phyloP scores from a whole-genome alignment of 805 yeast species.

The Candida ortonii region DNA sequence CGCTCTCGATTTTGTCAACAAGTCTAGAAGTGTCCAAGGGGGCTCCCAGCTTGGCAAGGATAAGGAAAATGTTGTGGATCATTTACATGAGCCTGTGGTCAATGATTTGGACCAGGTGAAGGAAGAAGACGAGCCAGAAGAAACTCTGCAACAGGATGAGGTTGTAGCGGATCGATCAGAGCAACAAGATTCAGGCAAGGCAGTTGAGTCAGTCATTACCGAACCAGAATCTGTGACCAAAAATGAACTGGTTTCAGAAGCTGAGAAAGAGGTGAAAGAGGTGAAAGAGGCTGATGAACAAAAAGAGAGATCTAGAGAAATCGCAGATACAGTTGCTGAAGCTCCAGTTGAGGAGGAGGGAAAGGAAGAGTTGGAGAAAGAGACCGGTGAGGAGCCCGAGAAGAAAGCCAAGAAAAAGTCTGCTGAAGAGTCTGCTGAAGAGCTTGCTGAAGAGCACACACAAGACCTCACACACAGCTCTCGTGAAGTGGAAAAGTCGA shows the following conservation, averaged over 20 bases:
- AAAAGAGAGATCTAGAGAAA: conserved; percentile 24
- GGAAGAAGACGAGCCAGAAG: conserved; percentile 11
- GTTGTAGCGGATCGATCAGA: background rate
- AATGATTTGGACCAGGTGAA: conserved; percentile 17
- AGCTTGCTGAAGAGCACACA: background rate
- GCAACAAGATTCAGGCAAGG: conserved; percentile 3
- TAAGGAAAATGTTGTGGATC: conserved; percentile 19
- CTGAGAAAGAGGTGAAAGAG: conserved; percentile 12
- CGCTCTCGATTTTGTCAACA: conserved; percentile 38
- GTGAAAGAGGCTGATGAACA: conserved; percentile 1
- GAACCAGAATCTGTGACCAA: background rate
- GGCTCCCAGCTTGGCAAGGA: conserved; percentile 16
- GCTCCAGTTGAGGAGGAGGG: conserved; percentile 2
- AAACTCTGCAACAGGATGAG: conserved; percentile 1
- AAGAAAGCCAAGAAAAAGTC: conserved; percentile 5
- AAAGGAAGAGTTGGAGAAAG: conserved; percentile 1
- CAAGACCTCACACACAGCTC: background rate
- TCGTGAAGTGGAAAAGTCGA: background rate
- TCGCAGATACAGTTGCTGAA: conserved; percentile 12
- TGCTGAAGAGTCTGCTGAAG: conserved; percentile 1
- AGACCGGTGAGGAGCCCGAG: conserved; percentile 6
- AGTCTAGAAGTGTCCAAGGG: conserved; percentile 20
- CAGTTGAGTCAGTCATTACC: no score
- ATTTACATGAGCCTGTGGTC: conserved; percentile 17
- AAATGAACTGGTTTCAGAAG: conserved; percentile 3